A percentile compares a stretch with the other conserved stretches of the same genome.
Evolutionary conservation across 2,329 filamentous ascomycete genomes (phyloP).

Genomic region (Penicillium sp.): DNA sequence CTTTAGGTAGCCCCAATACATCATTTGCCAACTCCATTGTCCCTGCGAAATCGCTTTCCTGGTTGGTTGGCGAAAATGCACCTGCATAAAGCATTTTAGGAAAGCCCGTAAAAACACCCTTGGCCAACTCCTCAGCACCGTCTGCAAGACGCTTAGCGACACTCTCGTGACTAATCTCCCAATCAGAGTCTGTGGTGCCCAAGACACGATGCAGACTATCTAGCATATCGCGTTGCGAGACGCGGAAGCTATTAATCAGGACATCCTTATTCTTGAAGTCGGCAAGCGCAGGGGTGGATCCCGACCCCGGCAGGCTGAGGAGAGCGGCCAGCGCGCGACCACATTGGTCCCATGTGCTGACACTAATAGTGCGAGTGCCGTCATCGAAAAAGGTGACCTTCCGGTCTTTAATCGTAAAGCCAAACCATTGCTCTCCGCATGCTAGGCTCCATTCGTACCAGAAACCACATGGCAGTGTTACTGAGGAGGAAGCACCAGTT

Average conservation of each 20-base stretch:
- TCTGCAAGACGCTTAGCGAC: constrained; percentile 13
- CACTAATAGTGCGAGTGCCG: constrained; percentile 57
- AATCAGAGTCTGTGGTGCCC: constrained; percentile 58
- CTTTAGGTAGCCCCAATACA: constrained; percentile 7
- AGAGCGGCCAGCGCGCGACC: constrained; percentile 54
- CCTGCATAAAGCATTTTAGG: constrained; percentile 13
- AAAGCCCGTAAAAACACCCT: constrained; percentile 9
- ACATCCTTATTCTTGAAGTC: constrained; percentile 46
- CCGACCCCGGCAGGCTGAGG: constrained; percentile 46
- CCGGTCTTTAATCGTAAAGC: constrained; percentile 50
- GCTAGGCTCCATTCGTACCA: constrained; percentile 56
- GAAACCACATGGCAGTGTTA: constrained; percentile 48
- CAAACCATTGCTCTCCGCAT: constrained; percentile 38
- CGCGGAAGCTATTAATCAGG: constrained; percentile 55
- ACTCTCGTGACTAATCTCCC: constrained; percentile 39
- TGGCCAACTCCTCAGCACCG: constrained; percentile 6
- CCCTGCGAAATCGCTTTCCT: constrained; percentile 10
- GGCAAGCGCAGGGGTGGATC: constrained; percentile 35
- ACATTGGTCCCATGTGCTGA: constrained; percentile 61
- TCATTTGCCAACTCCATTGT: constrained; percentile 9
- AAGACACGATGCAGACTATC: constrained; percentile 58
- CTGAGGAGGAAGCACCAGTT: constrained; percentile 39
- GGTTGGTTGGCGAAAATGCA: constrained; percentile 5
- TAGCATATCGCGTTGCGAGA: constrained; percentile 65
- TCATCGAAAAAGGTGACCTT: constrained; percentile 53